Percentiles rank a stretch among this genome's conserved stretches.
Conservation (phyloP, 305 asterid genomes). For the Solanum chacoense region DNA sequence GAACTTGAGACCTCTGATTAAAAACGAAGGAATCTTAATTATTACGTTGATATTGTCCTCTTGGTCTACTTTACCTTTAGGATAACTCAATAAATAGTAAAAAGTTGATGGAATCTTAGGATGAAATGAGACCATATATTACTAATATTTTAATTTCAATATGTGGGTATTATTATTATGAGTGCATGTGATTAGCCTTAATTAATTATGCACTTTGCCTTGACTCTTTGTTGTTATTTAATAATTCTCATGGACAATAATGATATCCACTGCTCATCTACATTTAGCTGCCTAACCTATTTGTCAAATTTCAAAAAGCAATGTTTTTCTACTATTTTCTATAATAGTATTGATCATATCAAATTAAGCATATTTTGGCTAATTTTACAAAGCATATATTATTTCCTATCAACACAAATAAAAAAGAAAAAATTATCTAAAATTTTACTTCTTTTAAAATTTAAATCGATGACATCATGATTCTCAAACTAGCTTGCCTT, state of each 20-base stretch:
- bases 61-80: neutral
- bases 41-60: neutral
- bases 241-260: neutral
- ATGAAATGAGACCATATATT: neutral
- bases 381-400: neutral
- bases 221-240: neutral
- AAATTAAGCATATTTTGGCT: neutral
- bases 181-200: neutral
- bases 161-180: neutral
- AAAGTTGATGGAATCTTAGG: neutral
- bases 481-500: neutral
- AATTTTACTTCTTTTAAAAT: neutral
- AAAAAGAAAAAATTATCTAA: neutral
- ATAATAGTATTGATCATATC: neutral
- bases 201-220: neutral
- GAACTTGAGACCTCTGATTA: rapidly evolving
- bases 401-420: neutral
- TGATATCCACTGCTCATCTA: neutral
- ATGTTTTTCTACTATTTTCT: neutral
- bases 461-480: neutral
- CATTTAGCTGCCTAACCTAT: neutral
- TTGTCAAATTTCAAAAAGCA: neutral
- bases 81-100: neutral
- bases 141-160: neutral
- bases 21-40: neutral